A percentile compares a stretch with the other conserved stretches of the same genome.
Conservation (phyloP, 768 basidiomycete genomes). For the Boletus vermiculosoides region DNA sequence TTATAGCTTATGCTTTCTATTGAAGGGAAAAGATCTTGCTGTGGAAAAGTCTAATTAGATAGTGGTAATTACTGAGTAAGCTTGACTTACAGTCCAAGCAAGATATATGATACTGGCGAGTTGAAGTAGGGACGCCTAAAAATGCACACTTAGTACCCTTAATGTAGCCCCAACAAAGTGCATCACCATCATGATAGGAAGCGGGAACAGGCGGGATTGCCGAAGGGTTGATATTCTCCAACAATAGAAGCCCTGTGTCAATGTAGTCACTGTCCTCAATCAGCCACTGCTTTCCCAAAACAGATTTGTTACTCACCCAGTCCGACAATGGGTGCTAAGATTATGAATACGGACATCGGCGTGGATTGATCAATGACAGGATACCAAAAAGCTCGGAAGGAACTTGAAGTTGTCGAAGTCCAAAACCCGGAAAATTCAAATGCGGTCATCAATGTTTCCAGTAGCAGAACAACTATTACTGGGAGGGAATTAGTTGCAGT, state of each 20-base stretch:
- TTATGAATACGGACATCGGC: no score
- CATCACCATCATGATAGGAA: conserved; percentile 19
- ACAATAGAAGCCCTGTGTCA: conserved; percentile 23
- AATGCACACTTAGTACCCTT: neutral
- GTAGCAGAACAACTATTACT: conserved; percentile 14
- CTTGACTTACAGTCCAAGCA: no score
- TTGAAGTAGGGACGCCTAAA: no score
- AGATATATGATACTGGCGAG: no score
- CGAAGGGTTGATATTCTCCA: conserved; percentile 21
- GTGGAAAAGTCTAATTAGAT: no score
- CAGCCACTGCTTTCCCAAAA: neutral
- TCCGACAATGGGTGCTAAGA: conserved; percentile 8
- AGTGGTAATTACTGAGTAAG: no score
- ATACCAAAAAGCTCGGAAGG: no score
- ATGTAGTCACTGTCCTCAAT: conserved; percentile 9
- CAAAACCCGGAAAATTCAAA: conserved; percentile 16
- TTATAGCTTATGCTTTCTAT: no score
- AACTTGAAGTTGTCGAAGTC: neutral
- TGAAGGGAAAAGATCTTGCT: no score
- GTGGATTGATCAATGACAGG: no score
- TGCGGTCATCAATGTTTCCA: conserved; percentile 17
- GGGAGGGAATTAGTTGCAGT: neutral
- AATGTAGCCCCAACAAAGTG: neutral
- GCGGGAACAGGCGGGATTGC: neutral
- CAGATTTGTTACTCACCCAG: conserved; percentile 13